phyloP scores from a whole-genome alignment of 805 yeast species.

The Myxozyma melibiosi region DNA sequence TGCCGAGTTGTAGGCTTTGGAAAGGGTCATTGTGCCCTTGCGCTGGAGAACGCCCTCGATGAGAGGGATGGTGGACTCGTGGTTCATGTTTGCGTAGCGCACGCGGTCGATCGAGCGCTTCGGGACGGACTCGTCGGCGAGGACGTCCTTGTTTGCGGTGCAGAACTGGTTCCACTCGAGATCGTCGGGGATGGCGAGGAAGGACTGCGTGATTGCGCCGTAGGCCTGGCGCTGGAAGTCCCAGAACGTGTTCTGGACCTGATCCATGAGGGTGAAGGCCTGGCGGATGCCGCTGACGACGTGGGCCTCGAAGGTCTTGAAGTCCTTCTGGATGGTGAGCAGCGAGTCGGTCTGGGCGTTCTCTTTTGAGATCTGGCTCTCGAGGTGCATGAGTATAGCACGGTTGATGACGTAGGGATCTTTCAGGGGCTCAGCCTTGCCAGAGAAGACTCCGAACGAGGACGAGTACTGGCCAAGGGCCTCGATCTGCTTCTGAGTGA shows the following conservation, averaged over 20 bases:
- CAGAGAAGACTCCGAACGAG: slow-evolving; percentile 39
- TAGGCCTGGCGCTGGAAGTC: slow-evolving; percentile 40
- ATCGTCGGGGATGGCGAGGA: slow-evolving; percentile 44
- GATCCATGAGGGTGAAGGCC: slow-evolving; percentile 41
- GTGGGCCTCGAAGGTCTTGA: slow-evolving; percentile 50
- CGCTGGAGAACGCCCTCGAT: slow-evolving; percentile 52
- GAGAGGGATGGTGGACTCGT: slow-evolving; percentile 49
- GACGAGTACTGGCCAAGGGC: slow-evolving; percentile 43
- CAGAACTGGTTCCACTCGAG: slow-evolving; percentile 52
- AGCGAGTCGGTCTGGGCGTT: slow-evolving; percentile 51
- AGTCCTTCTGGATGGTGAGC: slow-evolving; percentile 46
- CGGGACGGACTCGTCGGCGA: slow-evolving; percentile 43
- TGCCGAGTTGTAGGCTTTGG: slow-evolving; percentile 48
- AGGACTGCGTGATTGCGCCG: slow-evolving; percentile 39
- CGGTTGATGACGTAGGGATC: slow-evolving; percentile 55
- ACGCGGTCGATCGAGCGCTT: slow-evolving; percentile 46
- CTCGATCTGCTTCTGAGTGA: slow-evolving; percentile 47
- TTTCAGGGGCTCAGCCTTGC: slow-evolving; percentile 44
- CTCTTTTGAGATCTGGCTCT: slow-evolving; percentile 50
- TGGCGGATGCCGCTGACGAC: slow-evolving; percentile 48
- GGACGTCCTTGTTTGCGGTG: slow-evolving; percentile 39
- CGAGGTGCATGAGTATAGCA: slow-evolving; percentile 43
- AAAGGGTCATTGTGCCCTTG: slow-evolving; percentile 48
- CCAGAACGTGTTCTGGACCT: slow-evolving; percentile 41
- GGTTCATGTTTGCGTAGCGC: slow-evolving; percentile 47